Evolutionary conservation across 2,329 filamentous ascomycete genomes (phyloP), one percentile per base, ranked within the genome.

Genomic region (Exophiala dermatitidis): DNA sequence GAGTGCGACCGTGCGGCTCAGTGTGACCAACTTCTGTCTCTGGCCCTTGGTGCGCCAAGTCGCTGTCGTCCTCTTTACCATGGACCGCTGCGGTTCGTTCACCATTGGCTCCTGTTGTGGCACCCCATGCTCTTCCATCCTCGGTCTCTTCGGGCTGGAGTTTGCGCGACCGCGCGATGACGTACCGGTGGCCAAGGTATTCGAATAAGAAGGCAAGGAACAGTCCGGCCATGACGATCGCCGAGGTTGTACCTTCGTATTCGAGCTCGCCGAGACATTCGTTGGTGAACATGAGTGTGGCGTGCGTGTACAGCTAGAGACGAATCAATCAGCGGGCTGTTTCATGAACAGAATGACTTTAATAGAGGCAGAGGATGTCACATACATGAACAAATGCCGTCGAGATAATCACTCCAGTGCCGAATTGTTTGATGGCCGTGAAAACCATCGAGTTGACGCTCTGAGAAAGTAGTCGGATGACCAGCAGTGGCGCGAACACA

Each of bases 171-270:
- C 59, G 54, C 28, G 65, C 58, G 7, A 61, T 62, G 0, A 85
- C 73, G 44, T 85, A 67, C 1, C 84, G 79, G 37, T 82, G 77
- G 40, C 83, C 82, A 8, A 80, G 58, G 61, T 82, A 88, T 64
- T 90, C 86, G 34, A 88, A 74, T 1, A 86, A 62, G 67, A 89
- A 90, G 0, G 86, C 84, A 2, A 89, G 60, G 66, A 89, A 85
- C 1, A 88, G 70, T 0, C 86, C 86, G 0, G 82, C 86, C 81
- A 90, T 85, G 44, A 86, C 76, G 38, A 90, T 80, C 1, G 85
- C 81, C 0, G 84, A 79, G 0, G 85, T 80, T 0, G 83, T 86
- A 2, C 74, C 79, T 67, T 90, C 86, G 62, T 86, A 90, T 3
- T 72, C 65, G 2, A 90, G 69, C 5, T 76, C 74, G 3, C 83